A percentile compares a stretch with the other conserved stretches of the same genome.
phyloP scores from a whole-genome alignment of 1,284 basidiomycete species.

The Heterobasidion occidentale region DNA sequence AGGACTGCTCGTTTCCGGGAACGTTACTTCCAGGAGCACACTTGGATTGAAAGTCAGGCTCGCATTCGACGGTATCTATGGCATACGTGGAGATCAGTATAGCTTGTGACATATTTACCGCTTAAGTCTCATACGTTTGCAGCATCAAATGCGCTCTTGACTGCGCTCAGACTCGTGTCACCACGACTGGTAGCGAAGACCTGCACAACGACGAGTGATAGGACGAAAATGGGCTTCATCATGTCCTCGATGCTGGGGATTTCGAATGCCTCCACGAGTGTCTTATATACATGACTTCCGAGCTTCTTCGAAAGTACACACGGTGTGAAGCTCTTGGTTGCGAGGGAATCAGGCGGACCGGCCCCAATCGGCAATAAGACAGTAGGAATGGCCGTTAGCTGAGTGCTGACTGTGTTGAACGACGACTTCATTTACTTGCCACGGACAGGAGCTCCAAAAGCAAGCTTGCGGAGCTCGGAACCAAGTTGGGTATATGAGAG shows the following conservation, averaged over 20 bases:
- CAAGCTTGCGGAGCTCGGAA: too few relatives aligned
- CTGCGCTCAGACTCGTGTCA: not conserved
- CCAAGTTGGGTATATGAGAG: too few relatives aligned
- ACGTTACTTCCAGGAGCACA: slow-evolving; percentile 14
- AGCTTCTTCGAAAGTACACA: too few relatives aligned
- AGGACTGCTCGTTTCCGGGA: slow-evolving; percentile 9
- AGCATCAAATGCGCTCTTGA: not conserved
- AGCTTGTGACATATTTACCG: not conserved
- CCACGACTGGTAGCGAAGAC: not conserved
- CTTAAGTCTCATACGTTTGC: not conserved
- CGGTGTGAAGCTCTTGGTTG: too few relatives aligned
- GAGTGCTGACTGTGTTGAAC: too few relatives aligned
- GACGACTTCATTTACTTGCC: too few relatives aligned
- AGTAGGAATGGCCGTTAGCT: too few relatives aligned
- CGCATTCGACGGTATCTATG: slow-evolving; percentile 11
- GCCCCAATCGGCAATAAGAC: too few relatives aligned
- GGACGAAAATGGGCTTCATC: not conserved
- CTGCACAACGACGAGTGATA: not conserved
- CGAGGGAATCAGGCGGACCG: too few relatives aligned
- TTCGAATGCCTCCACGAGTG: too few relatives aligned
- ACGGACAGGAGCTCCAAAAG: too few relatives aligned
- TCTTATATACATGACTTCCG: too few relatives aligned
- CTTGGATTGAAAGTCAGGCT: slow-evolving; percentile 13
- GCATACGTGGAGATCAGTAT: not conserved
- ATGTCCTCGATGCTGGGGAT: not conserved